Percentiles rank a stretch among this genome's conserved stretches.
phyloP scores from a whole-genome alignment of 2,329 filamentous ascomycete genomes.

The Gremmenia infestans region DNA sequence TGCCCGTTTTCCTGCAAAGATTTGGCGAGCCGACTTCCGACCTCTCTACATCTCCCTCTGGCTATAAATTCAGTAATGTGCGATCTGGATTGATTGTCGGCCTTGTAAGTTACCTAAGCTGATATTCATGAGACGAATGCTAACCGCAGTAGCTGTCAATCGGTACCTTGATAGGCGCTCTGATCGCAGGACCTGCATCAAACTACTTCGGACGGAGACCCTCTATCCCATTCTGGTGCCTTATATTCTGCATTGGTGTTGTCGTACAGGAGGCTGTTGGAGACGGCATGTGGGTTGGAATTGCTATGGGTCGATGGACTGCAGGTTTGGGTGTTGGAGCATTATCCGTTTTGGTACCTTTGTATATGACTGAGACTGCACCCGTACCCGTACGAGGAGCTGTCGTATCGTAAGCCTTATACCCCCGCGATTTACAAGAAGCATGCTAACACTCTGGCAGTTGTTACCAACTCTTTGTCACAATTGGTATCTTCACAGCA shows the following conservation, averaged over 20 bases:
- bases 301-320: constrained; percentile 57
- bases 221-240: constrained; percentile 49
- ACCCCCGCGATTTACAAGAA: neutral
- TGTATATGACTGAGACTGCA: constrained; percentile 62
- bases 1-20: constrained; percentile 50
- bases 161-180: constrained; percentile 73
- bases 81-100: constrained; percentile 60
- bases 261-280: constrained; percentile 59
- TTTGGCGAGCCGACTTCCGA: constrained; percentile 41
- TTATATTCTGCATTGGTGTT: constrained; percentile 59
- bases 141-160: constrained; percentile 55
- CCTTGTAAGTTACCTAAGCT: constrained; percentile 45
- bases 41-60: constrained; percentile 21
- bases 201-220: constrained; percentile 57
- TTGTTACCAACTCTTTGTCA: constrained; percentile 72
- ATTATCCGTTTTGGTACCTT: constrained; percentile 59
- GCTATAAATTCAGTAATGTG: constrained; percentile 48
- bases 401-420: constrained; percentile 45
- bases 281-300: constrained; percentile 55
- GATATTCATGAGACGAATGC: constrained; percentile 49
- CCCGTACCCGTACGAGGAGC: constrained; percentile 59
- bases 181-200: constrained; percentile 69
- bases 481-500: constrained; percentile 58
- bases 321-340: constrained; percentile 65
- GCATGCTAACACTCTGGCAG: constrained; percentile 25